Evolutionary conservation across 2,329 filamentous ascomycete species (phyloP).

Genomic region (Pseudocercospora cruenta): DNA sequence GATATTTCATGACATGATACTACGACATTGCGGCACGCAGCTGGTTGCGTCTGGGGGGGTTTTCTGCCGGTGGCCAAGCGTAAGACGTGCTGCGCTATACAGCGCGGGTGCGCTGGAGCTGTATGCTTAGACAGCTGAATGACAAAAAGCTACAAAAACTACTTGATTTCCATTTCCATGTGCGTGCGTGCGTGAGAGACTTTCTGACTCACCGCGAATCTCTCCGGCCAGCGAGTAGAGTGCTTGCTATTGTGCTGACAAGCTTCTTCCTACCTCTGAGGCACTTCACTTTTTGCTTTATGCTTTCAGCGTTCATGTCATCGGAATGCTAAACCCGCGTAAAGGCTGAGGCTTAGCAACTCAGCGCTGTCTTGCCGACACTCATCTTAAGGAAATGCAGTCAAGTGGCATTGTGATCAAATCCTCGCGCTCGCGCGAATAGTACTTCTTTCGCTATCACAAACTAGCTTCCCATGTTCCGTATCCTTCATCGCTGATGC

Average conservation of each 20-base stretch:
- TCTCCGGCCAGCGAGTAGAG: neutral
- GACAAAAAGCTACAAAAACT: neutral
- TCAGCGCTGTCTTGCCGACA: no score
- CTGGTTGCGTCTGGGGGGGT: constrained; percentile 7
- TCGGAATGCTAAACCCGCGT: no score
- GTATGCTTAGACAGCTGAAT: neutral
- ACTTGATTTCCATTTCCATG: neutral
- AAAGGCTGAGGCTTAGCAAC: no score
- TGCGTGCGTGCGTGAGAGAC: neutral
- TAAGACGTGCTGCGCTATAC: constrained; percentile 5
- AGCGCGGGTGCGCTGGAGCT: neutral
- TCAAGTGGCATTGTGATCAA: neutral
- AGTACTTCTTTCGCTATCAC: neutral
- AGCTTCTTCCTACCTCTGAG: neutral
- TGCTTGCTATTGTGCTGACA: neutral
- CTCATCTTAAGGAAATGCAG: no score
- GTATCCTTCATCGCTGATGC: constrained; percentile 10
- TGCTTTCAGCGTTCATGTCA: no score
- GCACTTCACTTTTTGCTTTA: no score
- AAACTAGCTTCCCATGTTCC: neutral
- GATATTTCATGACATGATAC: constrained; percentile 7
- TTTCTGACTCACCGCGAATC: neutral
- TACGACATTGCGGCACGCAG: constrained; percentile 7
- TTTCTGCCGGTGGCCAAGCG: constrained; percentile 7
- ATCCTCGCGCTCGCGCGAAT: neutral